Percentiles rank a stretch among this genome's conserved stretches.
Evolutionary conservation across 140 eudicot species (phyloP).

Genomic region (Artemisia princeps): DNA sequence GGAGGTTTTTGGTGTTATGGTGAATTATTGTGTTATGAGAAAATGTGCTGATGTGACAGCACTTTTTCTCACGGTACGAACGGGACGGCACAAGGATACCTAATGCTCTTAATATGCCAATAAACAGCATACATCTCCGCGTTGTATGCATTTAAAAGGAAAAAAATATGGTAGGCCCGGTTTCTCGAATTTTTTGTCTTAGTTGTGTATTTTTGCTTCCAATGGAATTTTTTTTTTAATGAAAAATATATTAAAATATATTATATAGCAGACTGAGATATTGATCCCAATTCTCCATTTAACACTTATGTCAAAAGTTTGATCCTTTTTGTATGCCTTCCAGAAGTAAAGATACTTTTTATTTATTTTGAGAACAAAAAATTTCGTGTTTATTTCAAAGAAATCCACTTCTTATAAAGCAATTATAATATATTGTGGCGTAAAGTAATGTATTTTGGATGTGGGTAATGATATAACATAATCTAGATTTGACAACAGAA

Average conservation of each 20-base stretch:
- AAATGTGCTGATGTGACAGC: no score
- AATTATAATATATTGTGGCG: neutral
- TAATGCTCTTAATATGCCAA: no score
- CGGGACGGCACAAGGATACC: no score
- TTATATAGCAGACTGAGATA: neutral
- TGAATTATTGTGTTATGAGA: no score
- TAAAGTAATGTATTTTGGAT: neutral
- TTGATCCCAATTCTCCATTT: conserved; percentile 30
- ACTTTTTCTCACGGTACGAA: no score
- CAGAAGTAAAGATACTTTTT: conserved; percentile 26
- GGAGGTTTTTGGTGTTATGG: no score
- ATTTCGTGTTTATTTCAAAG: conserved; percentile 19
- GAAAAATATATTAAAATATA: conserved; percentile 19
- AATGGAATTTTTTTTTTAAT: conserved; percentile 17
- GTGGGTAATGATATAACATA: neutral
- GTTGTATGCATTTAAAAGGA: neutral
- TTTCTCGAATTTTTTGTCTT: conserved; percentile 22
- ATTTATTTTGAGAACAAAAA: conserved; percentile 29
- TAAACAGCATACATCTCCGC: no score
- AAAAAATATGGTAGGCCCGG: neutral
- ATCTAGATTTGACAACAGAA: neutral
- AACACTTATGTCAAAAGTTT: conserved; percentile 32
- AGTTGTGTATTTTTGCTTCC: conserved; percentile 14
- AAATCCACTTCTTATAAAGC: conserved; percentile 17
- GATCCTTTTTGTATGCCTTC: conserved; percentile 30